phyloP scores from a whole-genome alignment of 2,329 filamentous ascomycete species.

The Shiraia sp. region DNA sequence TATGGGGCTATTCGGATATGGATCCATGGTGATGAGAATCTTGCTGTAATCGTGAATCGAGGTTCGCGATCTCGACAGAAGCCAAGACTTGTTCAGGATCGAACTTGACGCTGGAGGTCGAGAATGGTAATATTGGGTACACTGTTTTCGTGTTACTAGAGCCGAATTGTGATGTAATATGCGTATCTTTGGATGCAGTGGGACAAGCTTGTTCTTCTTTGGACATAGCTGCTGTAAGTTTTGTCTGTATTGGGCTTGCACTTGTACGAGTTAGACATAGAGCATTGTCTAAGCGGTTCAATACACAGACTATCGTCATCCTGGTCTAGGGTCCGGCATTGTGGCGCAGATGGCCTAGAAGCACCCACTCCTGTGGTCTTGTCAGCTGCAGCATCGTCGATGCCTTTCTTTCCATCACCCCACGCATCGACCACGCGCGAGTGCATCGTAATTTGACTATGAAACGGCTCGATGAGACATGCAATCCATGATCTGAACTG shows the following conservation, averaged over 20 bases:
- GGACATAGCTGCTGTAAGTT: no score
- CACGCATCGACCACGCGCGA: conserved; percentile 5
- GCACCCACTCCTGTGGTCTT: conserved; percentile 3
- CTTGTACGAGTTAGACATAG: no score
- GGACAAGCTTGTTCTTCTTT: no score
- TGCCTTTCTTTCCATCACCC: conserved; percentile 11
- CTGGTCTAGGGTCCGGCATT: no score
- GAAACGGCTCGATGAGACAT: conserved; percentile 3
- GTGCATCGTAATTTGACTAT: conserved; percentile 6
- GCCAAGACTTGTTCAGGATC: conserved; percentile 16
- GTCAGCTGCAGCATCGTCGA: conserved; percentile 16
- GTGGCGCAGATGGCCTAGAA: conserved; percentile 12
- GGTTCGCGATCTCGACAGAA: conserved; percentile 15
- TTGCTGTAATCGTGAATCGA: conserved; percentile 12
- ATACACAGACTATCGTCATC: no score
- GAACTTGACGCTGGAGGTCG: conserved; percentile 17
- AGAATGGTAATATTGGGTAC: conserved; percentile 4
- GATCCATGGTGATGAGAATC: conserved; percentile 20
- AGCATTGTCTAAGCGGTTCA: no score
- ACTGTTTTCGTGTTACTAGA: no score
- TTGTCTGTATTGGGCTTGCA: no score
- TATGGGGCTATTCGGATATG: conserved; percentile 1
- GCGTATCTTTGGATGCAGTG: no score
- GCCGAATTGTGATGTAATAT: no score
- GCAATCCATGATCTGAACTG: conserved; percentile 9